Conservation (phyloP, 2,329 filamentous ascomycete genomes). For the Westerdykella ornata region DNA sequence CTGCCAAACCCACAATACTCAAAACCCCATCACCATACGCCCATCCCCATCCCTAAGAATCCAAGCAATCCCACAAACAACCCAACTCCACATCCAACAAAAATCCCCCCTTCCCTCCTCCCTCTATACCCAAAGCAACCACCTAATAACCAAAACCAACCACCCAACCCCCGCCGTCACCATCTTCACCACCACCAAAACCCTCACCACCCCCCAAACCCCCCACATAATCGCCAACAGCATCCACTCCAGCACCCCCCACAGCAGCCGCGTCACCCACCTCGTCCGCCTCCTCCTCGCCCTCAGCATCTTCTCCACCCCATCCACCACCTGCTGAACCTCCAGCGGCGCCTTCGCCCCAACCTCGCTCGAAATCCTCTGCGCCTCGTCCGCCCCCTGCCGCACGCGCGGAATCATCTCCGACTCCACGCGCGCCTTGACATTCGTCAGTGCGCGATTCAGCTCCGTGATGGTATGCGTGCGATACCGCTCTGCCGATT, state of each 20-base stretch:
- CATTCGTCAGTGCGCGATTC: conserved; percentile 37
- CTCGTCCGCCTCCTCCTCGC: conserved; percentile 67
- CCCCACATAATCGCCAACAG: conserved; percentile 90
- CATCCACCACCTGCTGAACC: conserved; percentile 73
- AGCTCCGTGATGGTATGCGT: conserved; percentile 42
- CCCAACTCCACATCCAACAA: background rate
- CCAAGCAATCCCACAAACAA: background rate
- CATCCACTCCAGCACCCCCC: conserved; percentile 78
- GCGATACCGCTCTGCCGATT: conserved; percentile 47
- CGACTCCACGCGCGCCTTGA: conserved; percentile 44
- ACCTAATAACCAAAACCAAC: conserved; percentile 53
- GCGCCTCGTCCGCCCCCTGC: conserved; percentile 67
- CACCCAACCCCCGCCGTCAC: conserved; percentile 55
- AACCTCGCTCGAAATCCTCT: conserved; percentile 69
- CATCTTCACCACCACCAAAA: conserved; percentile 60
- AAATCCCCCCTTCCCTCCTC: background rate
- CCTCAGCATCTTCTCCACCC: conserved; percentile 61
- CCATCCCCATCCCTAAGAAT: too few species aligned
- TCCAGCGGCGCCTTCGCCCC: conserved; percentile 69
- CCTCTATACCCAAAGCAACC: conserved; percentile 64
- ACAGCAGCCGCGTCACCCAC: conserved; percentile 69
- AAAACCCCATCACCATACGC: too few species aligned
- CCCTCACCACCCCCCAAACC: conserved; percentile 82
- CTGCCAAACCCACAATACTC: too few species aligned
- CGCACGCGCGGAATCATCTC: conserved; percentile 56